These are phyloP conservation scores for Candida cerambycidarum DNA, from an alignment of 805 yeast genomes.

Conservation along the genomic window DNA sequence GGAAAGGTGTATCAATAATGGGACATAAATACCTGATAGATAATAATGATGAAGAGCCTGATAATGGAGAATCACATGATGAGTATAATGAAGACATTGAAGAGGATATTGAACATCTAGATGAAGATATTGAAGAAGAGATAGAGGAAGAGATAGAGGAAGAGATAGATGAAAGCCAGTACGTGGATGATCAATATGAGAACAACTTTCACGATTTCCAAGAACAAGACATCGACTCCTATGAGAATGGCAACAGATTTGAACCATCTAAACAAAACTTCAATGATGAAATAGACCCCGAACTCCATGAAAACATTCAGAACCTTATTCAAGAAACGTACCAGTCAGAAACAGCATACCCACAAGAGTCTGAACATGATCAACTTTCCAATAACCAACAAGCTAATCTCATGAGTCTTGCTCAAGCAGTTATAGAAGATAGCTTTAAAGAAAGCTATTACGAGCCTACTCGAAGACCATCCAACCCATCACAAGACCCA, in stretches of 20 bases:
- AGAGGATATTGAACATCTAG: conserved; percentile 7
- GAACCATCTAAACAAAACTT: too few species aligned
- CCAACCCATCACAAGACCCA: too few species aligned
- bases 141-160: conserved; percentile 20
- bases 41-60: conserved; percentile 5
- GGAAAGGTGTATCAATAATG: conserved; percentile 2
- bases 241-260: too few species aligned
- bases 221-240: too few species aligned
- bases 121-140: conserved; percentile 2
- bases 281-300: conserved; percentile 9
- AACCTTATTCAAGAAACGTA: conserved; percentile 4
- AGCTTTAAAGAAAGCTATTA: not conserved
- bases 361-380: not conserved
- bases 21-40: not conserved
- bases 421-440: conserved; percentile 5
- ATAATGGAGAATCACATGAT: too few species aligned
- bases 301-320: conserved; percentile 7
- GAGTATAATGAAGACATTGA: not conserved
- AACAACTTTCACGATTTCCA: conserved; percentile 14
- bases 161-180: conserved; percentile 39
- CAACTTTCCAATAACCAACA: too few species aligned
- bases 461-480: too few species aligned
- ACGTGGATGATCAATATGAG: not conserved
- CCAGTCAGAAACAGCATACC: not conserved
- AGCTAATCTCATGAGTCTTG: conserved; percentile 2